A percentile compares a stretch with the other conserved stretches of the same genome.
These are phyloP conservation scores for Vanderwaltozyma tropicalis DNA, from an alignment of 805 yeast genomes.

Conservation along the genomic window DNA sequence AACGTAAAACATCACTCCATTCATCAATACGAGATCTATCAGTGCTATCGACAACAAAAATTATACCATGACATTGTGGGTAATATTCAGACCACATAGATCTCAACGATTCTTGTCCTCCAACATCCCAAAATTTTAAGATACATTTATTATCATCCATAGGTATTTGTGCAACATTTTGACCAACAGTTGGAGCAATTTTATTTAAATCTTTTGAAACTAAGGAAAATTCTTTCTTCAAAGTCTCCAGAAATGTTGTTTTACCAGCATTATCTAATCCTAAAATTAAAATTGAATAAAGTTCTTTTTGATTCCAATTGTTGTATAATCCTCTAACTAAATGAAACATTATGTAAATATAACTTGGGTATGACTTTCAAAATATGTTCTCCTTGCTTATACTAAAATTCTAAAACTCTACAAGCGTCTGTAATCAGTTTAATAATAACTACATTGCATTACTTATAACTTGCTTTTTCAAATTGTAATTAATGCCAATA, in stretches of 20 bases:
- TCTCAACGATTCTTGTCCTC: constrained; percentile 84
- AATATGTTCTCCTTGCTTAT: too few species aligned
- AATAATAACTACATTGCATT: too few species aligned
- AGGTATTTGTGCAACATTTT: constrained; percentile 53
- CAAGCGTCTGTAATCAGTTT: too few species aligned
- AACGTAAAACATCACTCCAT: constrained; percentile 54
- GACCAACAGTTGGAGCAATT: constrained; percentile 91
- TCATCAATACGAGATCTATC: constrained; percentile 77
- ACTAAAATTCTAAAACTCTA: too few species aligned
- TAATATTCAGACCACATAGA: constrained; percentile 83
- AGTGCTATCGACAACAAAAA: constrained; percentile 86
- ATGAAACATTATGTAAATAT: constrained; percentile 47
- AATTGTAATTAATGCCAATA: too few species aligned
- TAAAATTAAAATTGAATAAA: constrained; percentile 66
- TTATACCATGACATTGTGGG: constrained; percentile 77
- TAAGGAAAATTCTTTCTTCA: constrained; percentile 44
- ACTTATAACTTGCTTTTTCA: too few species aligned
- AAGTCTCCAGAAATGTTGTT: constrained; percentile 65
- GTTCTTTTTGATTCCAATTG: constrained; percentile 49
- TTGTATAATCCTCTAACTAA: constrained; percentile 51
- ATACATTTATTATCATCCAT: constrained; percentile 32
- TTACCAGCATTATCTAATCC: constrained; percentile 97
- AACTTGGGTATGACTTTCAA: too few species aligned
- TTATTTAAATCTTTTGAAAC: constrained; percentile 44
- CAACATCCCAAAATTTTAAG: constrained; percentile 90